These are phyloP conservation scores for Tulasnella sp. DNA, from an alignment of 768 basidiomycete genomes.

Conservation along the genomic window DNA sequence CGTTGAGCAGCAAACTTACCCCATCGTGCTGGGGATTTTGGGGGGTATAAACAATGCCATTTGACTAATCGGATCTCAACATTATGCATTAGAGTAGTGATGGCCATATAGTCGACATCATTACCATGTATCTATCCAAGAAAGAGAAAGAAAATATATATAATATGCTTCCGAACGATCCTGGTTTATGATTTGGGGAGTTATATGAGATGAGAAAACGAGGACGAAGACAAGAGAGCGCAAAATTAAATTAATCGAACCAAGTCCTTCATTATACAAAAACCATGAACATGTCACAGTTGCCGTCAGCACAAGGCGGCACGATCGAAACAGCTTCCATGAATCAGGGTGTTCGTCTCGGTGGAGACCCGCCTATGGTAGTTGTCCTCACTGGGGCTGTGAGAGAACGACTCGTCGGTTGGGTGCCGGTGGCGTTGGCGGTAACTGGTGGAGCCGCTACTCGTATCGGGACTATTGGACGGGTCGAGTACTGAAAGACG, in stretches of 20 bases:
- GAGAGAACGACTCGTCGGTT: neutral
- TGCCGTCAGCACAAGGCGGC: neutral
- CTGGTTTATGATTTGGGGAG: neutral
- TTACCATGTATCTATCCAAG: neutral
- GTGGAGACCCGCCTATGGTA: neutral
- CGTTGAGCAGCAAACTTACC: neutral
- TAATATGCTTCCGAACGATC: neutral
- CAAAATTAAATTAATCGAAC: neutral
- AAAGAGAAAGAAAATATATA: too few species aligned
- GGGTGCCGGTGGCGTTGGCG: neutral
- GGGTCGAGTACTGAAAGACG: neutral
- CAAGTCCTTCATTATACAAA: neutral
- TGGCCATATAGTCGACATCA: neutral
- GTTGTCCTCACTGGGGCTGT: neutral
- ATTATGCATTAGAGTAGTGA: neutral
- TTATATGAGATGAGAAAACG: neutral
- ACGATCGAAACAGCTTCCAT: neutral
- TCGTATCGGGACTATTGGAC: neutral
- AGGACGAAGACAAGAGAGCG: neutral
- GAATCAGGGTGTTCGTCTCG: neutral
- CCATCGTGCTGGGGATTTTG: neutral
- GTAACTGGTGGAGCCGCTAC: neutral
- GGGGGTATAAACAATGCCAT: neutral
- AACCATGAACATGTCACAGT: neutral
- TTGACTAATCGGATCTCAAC: neutral